Percentiles rank a stretch among this genome's conserved stretches.
Evolutionary conservation across 2,329 filamentous ascomycete genomes (phyloP).

Genomic region (Aspergillus quadricinctus): DNA sequence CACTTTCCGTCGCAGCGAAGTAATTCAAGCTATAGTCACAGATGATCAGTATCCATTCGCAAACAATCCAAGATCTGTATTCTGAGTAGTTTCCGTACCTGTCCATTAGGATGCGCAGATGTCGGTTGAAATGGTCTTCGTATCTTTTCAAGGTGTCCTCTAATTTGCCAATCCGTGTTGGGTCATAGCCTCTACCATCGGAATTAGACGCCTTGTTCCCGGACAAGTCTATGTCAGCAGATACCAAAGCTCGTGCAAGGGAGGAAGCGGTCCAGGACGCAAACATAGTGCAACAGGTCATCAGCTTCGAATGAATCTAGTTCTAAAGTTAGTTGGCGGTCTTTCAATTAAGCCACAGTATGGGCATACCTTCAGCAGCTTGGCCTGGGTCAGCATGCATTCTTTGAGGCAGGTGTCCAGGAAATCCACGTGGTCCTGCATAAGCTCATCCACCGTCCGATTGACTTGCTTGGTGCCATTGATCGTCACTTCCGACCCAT

Average conservation of each 20-base stretch:
- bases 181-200: conserved; percentile 49
- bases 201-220: conserved; percentile 25
- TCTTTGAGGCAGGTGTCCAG: conserved; percentile 96
- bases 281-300: conserved; percentile 93
- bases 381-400: conserved; percentile 97
- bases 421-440: conserved; percentile 99
- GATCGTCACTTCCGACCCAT: conserved; percentile 33
- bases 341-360: neutral
- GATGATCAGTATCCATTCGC: neutral
- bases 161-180: conserved; percentile 65
- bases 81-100: conserved; percentile 43
- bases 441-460: conserved; percentile 90
- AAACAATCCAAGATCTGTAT: neutral
- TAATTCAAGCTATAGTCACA: conserved; percentile 63
- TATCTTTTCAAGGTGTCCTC: conserved; percentile 86
- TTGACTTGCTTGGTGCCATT: conserved; percentile 49
- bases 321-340: conserved; percentile 4
- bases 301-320: conserved; percentile 94
- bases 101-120: conserved; percentile 89
- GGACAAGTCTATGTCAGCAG: conserved; percentile 72
- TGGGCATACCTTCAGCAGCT: conserved; percentile 71
- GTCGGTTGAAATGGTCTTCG: conserved; percentile 86
- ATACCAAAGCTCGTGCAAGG: conserved; percentile 77
- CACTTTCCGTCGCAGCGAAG: conserved; percentile 94
- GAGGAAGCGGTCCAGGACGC: conserved; percentile 77